A percentile compares a stretch with the other conserved stretches of the same genome.
Conservation (phyloP, 371 early-diverging fungal species). For the Dichotomocladium elegans region DNA sequence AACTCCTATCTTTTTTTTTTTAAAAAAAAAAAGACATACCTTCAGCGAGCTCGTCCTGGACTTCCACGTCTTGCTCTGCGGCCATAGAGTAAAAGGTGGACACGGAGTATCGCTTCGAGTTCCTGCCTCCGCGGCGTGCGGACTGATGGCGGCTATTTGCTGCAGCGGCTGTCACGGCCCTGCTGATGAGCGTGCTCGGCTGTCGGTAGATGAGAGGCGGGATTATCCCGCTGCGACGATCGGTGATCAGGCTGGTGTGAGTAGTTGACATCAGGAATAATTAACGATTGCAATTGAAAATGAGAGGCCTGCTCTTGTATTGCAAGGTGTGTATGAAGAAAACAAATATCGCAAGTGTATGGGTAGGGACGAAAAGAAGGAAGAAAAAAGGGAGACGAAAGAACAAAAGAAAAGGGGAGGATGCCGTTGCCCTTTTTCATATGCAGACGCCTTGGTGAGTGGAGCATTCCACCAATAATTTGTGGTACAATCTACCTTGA, state of each 20-base stretch:
- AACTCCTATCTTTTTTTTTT: no score
- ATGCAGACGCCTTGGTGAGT: no score
- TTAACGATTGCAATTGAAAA: no score
- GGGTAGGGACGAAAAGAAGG: neutral
- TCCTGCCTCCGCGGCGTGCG: slow-evolving; percentile 24
- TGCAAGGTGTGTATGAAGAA: neutral
- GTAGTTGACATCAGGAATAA: neutral
- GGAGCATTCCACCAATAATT: no score
- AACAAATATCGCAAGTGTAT: neutral
- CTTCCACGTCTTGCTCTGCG: slow-evolving; percentile 92
- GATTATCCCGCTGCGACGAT: slow-evolving; percentile 44
- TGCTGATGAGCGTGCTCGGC: slow-evolving; percentile 26
- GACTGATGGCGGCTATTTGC: slow-evolving; percentile 44
- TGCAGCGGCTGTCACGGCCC: slow-evolving; percentile 44
- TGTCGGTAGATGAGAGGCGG: slow-evolving; percentile 35
- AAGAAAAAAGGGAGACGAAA: neutral
- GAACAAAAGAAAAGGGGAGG: slow-evolving; percentile 1
- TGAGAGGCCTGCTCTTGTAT: neutral
- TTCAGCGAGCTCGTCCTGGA: slow-evolving; percentile 87
- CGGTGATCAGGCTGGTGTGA: slow-evolving; percentile 23
- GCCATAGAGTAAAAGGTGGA: slow-evolving; percentile 92
- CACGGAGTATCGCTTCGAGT: slow-evolving; percentile 69
- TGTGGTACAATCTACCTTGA: no score
- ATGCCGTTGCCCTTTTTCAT: no score
- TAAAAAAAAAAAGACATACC: no score